These are phyloP conservation scores for Dictyostelium discoideum DNA, from an alignment of 78 protist genomes.

Conservation along the genomic window dicty_2.7 NC_007089.4:586501-587000, in stretches of 20 bases:
- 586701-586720: conserved; percentile 8
- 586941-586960: neutral
- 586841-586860: conserved; percentile 11
- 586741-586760: neutral
- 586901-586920: neutral
- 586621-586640: neutral
- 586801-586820: neutral
- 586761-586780: neutral
- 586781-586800: no score
- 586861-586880: conserved; percentile 2
- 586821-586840: neutral
- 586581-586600: conserved; percentile 1
- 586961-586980: neutral
- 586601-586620: neutral
- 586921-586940: neutral
- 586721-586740: conserved; percentile 5
- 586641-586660: neutral
- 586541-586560: neutral
- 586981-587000: neutral
- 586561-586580: neutral
- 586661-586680: neutral
- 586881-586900: conserved; percentile 11
- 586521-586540: neutral
- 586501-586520: neutral
- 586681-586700: conserved; percentile 1